These are phyloP conservation scores for Claviceps maximensis DNA, from an alignment of 2,329 filamentous ascomycete species.

Conservation along the genomic window DNA sequence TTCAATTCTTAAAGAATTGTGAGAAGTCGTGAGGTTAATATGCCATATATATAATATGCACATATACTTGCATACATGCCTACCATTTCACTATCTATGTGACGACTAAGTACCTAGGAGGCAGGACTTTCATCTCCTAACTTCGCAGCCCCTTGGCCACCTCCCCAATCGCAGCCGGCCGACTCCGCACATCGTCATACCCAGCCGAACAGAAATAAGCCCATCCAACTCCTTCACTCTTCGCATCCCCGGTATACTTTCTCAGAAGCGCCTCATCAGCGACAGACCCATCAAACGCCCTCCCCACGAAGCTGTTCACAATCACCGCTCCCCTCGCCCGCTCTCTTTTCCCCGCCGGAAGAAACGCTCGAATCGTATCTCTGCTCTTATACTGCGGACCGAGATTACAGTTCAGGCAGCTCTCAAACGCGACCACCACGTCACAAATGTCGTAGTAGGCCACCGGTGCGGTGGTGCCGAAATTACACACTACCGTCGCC, in stretches of 20 bases:
- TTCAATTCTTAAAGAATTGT: too few species aligned
- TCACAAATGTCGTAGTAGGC: constrained; percentile 14
- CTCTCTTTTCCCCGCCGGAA: constrained; percentile 3
- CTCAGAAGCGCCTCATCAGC: constrained; percentile 3
- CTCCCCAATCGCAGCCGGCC: constrained; percentile 3
- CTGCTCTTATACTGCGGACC: constrained; percentile 8
- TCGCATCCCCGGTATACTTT: neutral
- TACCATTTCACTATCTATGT: too few species aligned
- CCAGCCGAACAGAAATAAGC: constrained; percentile 3
- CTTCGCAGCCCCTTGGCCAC: neutral
- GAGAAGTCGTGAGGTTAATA: too few species aligned
- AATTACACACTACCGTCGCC: constrained; percentile 12
- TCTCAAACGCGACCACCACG: constrained; percentile 14
- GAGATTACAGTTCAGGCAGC: constrained; percentile 11
- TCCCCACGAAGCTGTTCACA: constrained; percentile 10
- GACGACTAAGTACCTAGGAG: too few species aligned
- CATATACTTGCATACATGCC: too few species aligned
- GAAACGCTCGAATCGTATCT: constrained; percentile 8
- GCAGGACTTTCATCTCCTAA: neutral
- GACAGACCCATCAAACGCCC: constrained; percentile 3
- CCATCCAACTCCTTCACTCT: constrained; percentile 1
- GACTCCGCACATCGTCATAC: neutral
- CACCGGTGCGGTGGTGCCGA: constrained; percentile 7
- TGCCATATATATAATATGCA: too few species aligned
- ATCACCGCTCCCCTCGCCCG: constrained; percentile 8